Evolutionary conservation across 225 moss, liverwort and hornwort species (phyloP), one percentile per base, ranked within the genome.

Genomic region (Takakia lepidozioides): DNA sequence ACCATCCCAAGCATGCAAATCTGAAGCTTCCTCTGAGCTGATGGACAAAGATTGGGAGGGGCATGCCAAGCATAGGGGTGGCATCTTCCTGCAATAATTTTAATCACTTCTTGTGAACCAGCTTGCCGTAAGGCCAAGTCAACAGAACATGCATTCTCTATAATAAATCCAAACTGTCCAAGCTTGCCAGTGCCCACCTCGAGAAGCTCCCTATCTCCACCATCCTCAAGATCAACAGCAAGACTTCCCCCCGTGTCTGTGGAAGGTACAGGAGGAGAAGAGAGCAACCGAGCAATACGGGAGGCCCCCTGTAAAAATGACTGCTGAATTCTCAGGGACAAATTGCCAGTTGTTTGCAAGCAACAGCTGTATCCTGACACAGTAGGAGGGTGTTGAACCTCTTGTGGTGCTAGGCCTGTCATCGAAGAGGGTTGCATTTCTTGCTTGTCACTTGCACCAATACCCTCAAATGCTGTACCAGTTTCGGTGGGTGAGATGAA

Each of bases 41-140:
- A 25, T 47, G 47, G 47, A 38, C 25, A 58, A 36, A 58, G 57
- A 25, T 58, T 58, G 19, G 57, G 57, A 58, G 57, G 57, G 25
- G 29, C 37, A 6, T 46, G 46, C 57, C 57, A 58, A 21, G 57
- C 46, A 38, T 58, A 58, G 4, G 35, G 14, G 24, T 38, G 16
- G 3, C 34, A 58, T 19, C 36, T 11, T 6, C 30, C 20, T 14
- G 46, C 46, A 10, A 19, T 17, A 23, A 58, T 18, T 58, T 47
- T 47, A 38, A 58, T 48, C 14, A 58, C 17, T 32, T 58, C 57
- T 25, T 48, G 34, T 24, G 57, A 58, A 58, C 47, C 57, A 46
- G 57, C 46, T 58, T 58, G 57, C 23, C 57, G 57, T 15, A 58
- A 36, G 32, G 36, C 57, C 25, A 58, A 38, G 36, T 58, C 46